Evolutionary conservation across 2,329 filamentous ascomycete species (phyloP).

Genomic region (Xylariaceae sp.): DNA sequence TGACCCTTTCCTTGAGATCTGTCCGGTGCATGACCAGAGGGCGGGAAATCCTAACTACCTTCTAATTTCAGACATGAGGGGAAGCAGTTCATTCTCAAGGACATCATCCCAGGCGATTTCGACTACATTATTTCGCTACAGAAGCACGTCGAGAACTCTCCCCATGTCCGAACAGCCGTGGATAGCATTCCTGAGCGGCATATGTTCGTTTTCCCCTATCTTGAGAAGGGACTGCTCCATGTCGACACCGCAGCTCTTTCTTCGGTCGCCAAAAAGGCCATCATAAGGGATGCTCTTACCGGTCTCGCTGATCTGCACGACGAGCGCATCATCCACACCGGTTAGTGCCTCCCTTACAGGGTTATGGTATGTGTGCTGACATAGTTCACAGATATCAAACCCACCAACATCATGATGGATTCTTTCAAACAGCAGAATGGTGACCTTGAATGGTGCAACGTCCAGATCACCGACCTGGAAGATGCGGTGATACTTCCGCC

Average conservation of each 20-base stretch:
- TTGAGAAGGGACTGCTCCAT: conserved; percentile 18
- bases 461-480: conserved; percentile 18
- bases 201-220: conserved; percentile 19
- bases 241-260: conserved; percentile 19
- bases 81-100: conserved; percentile 21
- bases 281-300: conserved; percentile 21
- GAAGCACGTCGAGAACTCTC: conserved; percentile 20
- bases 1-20: conserved; percentile 15
- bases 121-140: conserved; percentile 19
- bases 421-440: conserved; percentile 20
- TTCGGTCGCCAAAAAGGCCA: conserved; percentile 18
- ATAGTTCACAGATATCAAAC: conserved; percentile 24
- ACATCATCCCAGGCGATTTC: conserved; percentile 20
- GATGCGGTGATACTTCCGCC: conserved; percentile 18
- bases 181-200: conserved; percentile 19
- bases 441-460: conserved; percentile 15
- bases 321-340: conserved; percentile 16
- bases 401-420: conserved; percentile 24
- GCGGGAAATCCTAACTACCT: conserved; percentile 16
- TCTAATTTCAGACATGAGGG: conserved; percentile 16
- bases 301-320: conserved; percentile 21
- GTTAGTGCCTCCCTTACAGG: conserved; percentile 5
- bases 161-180: conserved; percentile 16
- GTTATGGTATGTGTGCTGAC: conserved; percentile 11
- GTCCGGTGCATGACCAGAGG: conserved; percentile 16